Conservation (phyloP, 805 yeast species). For the Candida railenensis region DNA sequence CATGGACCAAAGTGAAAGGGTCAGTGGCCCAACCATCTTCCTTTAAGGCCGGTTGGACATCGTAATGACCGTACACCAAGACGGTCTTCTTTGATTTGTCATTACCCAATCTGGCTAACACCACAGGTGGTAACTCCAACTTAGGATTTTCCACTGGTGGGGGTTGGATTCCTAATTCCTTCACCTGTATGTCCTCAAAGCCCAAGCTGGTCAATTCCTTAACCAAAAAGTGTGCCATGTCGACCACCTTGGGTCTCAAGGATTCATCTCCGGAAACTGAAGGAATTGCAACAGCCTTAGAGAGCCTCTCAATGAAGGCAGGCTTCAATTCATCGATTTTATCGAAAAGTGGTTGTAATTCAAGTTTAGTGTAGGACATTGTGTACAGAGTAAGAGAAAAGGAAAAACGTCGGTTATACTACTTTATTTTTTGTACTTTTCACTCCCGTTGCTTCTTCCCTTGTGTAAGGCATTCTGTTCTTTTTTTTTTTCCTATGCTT, state of each 20-base stretch:
- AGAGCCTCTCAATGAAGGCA: conserved; percentile 65
- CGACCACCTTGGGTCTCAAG: conserved; percentile 83
- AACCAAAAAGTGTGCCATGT: conserved; percentile 82
- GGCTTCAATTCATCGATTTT: conserved; percentile 78
- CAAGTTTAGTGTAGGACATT: conserved; percentile 41
- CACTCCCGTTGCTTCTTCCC: background rate
- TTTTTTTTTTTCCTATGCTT: background rate
- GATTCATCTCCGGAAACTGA: conserved; percentile 92
- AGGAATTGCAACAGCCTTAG: conserved; percentile 88
- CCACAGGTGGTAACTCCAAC: conserved; percentile 87
- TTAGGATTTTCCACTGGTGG: conserved; percentile 74
- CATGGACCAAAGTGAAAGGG: conserved; percentile 71
- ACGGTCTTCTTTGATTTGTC: conserved; percentile 86
- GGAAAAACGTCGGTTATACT: background rate
- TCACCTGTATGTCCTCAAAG: conserved; percentile 77
- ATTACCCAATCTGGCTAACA: conserved; percentile 82
- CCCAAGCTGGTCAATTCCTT: conserved; percentile 70
- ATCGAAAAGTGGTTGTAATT: conserved; percentile 47
- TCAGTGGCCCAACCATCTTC: conserved; percentile 97
- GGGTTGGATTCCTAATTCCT: conserved; percentile 85
- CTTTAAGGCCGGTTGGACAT: conserved; percentile 91
- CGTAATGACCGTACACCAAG: conserved; percentile 94
- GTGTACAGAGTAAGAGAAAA: conserved; percentile 4
- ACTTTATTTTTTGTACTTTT: background rate
- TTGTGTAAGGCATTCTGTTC: background rate